Conservation (phyloP, 768 basidiomycete genomes). For the Termitomyces sp. region DNA sequence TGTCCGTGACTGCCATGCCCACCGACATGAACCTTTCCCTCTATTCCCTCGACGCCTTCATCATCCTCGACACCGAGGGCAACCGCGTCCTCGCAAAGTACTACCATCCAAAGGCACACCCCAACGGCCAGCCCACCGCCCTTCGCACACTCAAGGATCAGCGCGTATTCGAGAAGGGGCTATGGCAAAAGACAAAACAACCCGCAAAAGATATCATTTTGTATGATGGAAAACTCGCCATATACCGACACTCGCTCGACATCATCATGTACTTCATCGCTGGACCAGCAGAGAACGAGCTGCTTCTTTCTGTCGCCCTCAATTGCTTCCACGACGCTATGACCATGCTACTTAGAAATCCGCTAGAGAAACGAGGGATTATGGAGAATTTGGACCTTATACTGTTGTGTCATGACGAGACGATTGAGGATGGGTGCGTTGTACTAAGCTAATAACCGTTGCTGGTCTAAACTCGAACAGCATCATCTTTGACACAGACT, state of each 20-base stretch:
- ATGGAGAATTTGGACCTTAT: slow-evolving; percentile 94
- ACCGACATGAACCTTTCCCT: slow-evolving; percentile 73
- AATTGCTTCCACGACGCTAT: slow-evolving; percentile 84
- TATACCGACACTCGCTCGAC: slow-evolving; percentile 94
- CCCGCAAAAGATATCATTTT: slow-evolving; percentile 86
- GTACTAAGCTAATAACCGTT: not conserved
- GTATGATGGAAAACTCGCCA: slow-evolving; percentile 84
- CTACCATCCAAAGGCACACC: slow-evolving; percentile 73
- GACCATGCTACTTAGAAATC: slow-evolving; percentile 80
- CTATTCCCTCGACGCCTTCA: slow-evolving; percentile 81
- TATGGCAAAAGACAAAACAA: slow-evolving; percentile 92
- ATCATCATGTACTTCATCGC: slow-evolving; percentile 94
- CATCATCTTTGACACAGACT: slow-evolving; percentile 95
- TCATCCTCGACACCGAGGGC: slow-evolving; percentile 94
- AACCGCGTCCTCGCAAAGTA: slow-evolving; percentile 96
- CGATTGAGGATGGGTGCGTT: slow-evolving; percentile 92
- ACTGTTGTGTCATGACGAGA: slow-evolving; percentile 91
- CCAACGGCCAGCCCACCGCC: slow-evolving; percentile 58
- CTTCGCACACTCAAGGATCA: slow-evolving; percentile 84
- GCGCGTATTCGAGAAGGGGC: slow-evolving; percentile 90
- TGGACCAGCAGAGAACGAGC: slow-evolving; percentile 85
- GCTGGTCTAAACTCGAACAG: slow-evolving; percentile 34
- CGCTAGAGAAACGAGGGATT: slow-evolving; percentile 92
- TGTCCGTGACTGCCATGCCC: slow-evolving; percentile 3
- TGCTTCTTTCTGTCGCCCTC: slow-evolving; percentile 89